A percentile compares a stretch with the other conserved stretches of the same genome.
Evolutionary conservation across 192 early-diverging fungal species (phyloP).

Genomic region (Coemansia sp.): DNA sequence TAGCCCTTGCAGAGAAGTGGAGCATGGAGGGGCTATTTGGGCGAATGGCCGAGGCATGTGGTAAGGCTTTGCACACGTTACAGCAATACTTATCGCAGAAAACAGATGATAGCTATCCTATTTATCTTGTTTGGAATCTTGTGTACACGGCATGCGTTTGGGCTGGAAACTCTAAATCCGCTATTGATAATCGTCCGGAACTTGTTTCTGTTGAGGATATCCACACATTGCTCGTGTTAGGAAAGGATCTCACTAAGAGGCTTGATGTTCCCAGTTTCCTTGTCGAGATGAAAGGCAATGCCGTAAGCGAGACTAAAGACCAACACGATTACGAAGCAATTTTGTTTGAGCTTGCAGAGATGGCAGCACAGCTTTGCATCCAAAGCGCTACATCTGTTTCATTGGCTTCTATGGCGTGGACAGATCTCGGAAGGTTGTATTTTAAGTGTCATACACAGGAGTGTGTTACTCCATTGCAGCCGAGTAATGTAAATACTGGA

Average conservation of each 20-base stretch:
- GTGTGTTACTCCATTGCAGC: not conserved
- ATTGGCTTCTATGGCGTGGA: constrained; percentile 40
- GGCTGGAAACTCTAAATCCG: constrained; percentile 12
- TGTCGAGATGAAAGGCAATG: constrained; percentile 10
- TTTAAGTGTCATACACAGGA: constrained; percentile 5
- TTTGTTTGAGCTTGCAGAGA: constrained; percentile 27
- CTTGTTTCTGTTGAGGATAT: constrained; percentile 3
- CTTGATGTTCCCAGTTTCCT: constrained; percentile 18
- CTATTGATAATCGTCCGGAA: constrained; percentile 10
- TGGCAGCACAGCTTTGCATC: constrained; percentile 25
- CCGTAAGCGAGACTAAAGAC: not conserved
- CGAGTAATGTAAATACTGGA: not conserved
- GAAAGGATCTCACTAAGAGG: not conserved
- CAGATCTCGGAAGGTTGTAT: constrained; percentile 34
- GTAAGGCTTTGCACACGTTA: constrained; percentile 46
- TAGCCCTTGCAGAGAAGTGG: constrained; percentile 30
- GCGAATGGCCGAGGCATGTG: constrained; percentile 60
- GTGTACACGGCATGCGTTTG: constrained; percentile 60
- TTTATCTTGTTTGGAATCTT: constrained; percentile 62
- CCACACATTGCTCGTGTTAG: not conserved
- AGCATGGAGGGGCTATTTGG: constrained; percentile 62
- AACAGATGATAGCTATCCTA: constrained; percentile 19
- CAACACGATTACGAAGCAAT: constrained; percentile 1
- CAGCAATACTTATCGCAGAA: constrained; percentile 13
- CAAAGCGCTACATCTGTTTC: constrained; percentile 14